These are phyloP conservation scores for Suhomyces bolitotheri DNA, from an alignment of 1,139 yeast genomes.

Conservation along the genomic window DNA sequence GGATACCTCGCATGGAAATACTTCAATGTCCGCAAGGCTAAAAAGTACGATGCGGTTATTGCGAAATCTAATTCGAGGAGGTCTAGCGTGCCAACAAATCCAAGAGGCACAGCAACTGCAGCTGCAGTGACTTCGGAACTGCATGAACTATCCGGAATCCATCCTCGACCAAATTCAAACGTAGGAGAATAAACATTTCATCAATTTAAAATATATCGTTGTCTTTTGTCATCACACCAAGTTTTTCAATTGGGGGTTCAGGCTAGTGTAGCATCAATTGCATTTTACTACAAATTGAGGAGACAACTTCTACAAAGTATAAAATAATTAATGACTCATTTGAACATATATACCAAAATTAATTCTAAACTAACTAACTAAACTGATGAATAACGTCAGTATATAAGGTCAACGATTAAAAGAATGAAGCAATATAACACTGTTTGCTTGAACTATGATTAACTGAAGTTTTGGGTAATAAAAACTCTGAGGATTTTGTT, in stretches of 20 bases:
- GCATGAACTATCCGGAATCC: slow-evolving; percentile 4
- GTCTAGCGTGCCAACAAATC: background rate
- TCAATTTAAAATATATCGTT: too few relatives aligned
- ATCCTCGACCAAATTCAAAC: background rate
- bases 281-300: too few relatives aligned
- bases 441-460: slow-evolving; percentile 2
- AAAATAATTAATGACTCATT: background rate
- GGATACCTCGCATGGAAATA: slow-evolving; percentile 40
- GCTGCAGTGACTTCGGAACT: slow-evolving; percentile 3
- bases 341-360: slow-evolving; percentile 11
- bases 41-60: slow-evolving; percentile 27
- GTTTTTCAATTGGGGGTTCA: too few relatives aligned
- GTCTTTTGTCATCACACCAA: too few relatives aligned
- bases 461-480: background rate
- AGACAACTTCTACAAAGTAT: too few relatives aligned
- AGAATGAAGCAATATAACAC: slow-evolving; percentile 6
- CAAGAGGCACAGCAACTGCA: slow-evolving; percentile 1
- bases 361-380: slow-evolving; percentile 13
- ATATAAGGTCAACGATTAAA: slow-evolving; percentile 2
- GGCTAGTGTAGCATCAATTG: too few relatives aligned
- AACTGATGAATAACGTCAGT: slow-evolving; percentile 8
- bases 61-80: slow-evolving; percentile 20
- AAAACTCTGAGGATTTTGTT: background rate
- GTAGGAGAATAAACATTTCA: background rate
- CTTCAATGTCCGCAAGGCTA: slow-evolving; percentile 24